Conservation (phyloP, 768 basidiomycete species). For the Pleurotus platypus region DNA sequence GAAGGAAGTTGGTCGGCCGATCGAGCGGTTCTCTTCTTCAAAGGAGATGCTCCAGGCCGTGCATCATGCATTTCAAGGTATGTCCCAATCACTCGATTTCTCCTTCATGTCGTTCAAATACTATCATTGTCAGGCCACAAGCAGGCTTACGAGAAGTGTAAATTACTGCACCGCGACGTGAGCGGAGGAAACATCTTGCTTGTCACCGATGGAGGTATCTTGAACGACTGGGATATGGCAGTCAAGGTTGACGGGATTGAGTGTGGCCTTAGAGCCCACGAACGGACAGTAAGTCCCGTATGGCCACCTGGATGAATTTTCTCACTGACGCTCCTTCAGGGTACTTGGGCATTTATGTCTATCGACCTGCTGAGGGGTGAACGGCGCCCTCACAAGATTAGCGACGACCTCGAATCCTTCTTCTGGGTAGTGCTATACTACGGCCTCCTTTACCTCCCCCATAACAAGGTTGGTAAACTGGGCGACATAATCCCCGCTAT, state of each 20-base stretch:
- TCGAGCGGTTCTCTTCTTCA: neutral
- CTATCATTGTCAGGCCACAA: neutral
- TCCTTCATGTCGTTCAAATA: neutral
- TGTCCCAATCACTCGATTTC: neutral
- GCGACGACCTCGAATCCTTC: conserved; percentile 16
- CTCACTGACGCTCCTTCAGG: conserved; percentile 4
- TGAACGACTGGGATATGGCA: conserved; percentile 10
- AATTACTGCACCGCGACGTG: conserved; percentile 9
- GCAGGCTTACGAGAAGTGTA: conserved; percentile 1
- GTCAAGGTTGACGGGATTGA: neutral
- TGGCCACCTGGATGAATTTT: too few species aligned
- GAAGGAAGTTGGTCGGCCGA: neutral
- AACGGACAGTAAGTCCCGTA: conserved; percentile 4
- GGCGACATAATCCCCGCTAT: neutral
- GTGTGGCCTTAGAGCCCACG: neutral
- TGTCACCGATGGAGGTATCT: neutral
- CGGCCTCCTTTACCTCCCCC: conserved; percentile 11
- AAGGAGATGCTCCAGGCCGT: neutral
- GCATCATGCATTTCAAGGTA: conserved; percentile 1
- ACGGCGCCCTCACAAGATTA: conserved; percentile 7
- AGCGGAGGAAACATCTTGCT: conserved; percentile 10
- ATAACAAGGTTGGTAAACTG: neutral
- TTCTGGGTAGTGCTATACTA: conserved; percentile 16
- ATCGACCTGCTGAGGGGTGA: conserved; percentile 1
- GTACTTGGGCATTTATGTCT: conserved; percentile 15